These are phyloP conservation scores for Pythium angustatum DNA, from an alignment of 352 stramenopile genomes.

Conservation along the genomic window DNA sequence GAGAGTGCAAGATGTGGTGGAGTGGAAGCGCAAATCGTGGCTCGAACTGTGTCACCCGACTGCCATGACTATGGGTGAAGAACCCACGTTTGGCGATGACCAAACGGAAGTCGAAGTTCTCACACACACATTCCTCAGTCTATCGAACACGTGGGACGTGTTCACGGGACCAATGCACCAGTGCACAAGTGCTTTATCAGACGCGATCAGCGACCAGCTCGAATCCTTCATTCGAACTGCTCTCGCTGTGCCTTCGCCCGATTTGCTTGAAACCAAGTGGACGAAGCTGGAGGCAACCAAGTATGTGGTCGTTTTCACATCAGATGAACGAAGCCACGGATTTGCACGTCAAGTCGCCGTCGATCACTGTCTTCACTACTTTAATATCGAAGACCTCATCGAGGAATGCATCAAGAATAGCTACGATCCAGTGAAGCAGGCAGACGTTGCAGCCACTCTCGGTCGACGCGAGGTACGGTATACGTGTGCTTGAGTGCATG, in stretches of 20 bases:
- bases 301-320: slow-evolving; percentile 30
- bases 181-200: too few species aligned
- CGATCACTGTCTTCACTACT: slow-evolving; percentile 40
- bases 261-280: slow-evolving; percentile 16
- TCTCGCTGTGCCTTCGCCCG: not conserved
- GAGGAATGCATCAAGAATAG: slow-evolving; percentile 56
- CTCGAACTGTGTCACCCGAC: not conserved
- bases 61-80: not conserved
- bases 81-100: not conserved
- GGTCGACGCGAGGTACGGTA: slow-evolving; percentile 48
- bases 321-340: slow-evolving; percentile 31
- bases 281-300: slow-evolving; percentile 2
- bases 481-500: not conserved
- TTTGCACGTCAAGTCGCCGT: slow-evolving; percentile 33
- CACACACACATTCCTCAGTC: slow-evolving; percentile 8
- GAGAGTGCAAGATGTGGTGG: not conserved
- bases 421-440: slow-evolving; percentile 53
- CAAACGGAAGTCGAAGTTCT: not conserved
- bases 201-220: not conserved
- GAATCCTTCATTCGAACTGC: slow-evolving; percentile 9
- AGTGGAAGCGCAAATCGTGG: slow-evolving; percentile 10
- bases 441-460: slow-evolving; percentile 34
- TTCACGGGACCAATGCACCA: not conserved
- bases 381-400: slow-evolving; percentile 44
- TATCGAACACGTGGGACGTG: slow-evolving; percentile 8